Evolutionary conservation across 2,329 filamentous ascomycete species (phyloP).

Genomic region (Venturia carpophila): DNA sequence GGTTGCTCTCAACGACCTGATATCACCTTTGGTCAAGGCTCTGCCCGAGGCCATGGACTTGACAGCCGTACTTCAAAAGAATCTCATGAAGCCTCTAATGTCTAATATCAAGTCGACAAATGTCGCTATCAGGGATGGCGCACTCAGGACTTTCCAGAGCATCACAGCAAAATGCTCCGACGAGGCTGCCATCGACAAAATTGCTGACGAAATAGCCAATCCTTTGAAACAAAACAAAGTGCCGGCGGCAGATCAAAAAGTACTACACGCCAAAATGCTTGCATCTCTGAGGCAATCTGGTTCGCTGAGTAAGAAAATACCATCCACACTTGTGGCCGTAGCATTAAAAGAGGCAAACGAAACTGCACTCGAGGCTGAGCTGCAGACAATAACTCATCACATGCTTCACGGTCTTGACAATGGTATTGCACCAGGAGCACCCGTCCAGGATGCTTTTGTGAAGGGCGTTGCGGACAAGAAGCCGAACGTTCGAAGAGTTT

Average conservation of each 20-base stretch:
- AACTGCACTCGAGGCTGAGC: constrained; percentile 66
- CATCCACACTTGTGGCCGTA: constrained; percentile 57
- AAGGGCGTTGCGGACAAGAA: constrained; percentile 88
- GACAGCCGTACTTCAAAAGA: constrained; percentile 61
- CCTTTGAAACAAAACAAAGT: constrained; percentile 81
- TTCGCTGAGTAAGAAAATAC: constrained; percentile 58
- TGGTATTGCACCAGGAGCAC: constrained; percentile 54
- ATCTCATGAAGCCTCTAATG: constrained; percentile 78
- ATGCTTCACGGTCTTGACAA: constrained; percentile 55
- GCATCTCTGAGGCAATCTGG: constrained; percentile 53
- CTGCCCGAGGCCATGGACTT: constrained; percentile 67
- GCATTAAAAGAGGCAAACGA: constrained; percentile 86
- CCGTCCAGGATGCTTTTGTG: constrained; percentile 59
- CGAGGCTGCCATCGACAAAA: constrained; percentile 52
- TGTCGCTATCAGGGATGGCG: constrained; percentile 63
- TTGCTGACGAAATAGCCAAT: constrained; percentile 67
- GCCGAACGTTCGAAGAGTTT: constrained; percentile 64
- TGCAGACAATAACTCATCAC: constrained; percentile 61
- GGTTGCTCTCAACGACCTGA: constrained; percentile 71
- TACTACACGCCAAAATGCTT: constrained; percentile 75
- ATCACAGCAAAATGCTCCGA: constrained; percentile 57
- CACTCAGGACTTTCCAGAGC: constrained; percentile 63
- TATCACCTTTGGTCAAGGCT: constrained; percentile 64
- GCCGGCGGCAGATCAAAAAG: constrained; percentile 74
- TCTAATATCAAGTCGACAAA: constrained; percentile 90